A percentile compares a stretch with the other conserved stretches of the same genome.
Conservation (phyloP, 2,329 filamentous ascomycete genomes). For the Arthrobotrys sinensis region DNA sequence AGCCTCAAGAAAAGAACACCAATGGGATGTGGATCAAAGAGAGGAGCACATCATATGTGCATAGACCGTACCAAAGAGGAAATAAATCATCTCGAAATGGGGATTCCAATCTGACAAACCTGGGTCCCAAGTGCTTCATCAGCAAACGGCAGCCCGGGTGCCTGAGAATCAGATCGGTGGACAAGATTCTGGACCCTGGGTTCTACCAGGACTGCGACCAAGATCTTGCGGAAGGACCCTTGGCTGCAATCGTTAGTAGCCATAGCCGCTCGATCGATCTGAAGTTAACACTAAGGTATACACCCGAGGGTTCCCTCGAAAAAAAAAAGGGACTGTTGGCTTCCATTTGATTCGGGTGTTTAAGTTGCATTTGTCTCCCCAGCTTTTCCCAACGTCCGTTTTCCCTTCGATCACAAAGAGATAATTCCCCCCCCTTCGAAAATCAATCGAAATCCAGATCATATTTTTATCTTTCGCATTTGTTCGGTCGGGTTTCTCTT, state of each 20-base stretch:
- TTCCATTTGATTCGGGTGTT: conserved; percentile 27
- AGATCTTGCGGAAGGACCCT: conserved; percentile 3
- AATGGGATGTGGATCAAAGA: conserved; percentile 19
- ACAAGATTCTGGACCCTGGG: conserved; percentile 22
- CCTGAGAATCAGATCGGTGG: background rate
- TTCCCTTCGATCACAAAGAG: conserved; percentile 10
- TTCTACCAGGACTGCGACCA: conserved; percentile 4
- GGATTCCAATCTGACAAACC: conserved; percentile 15
- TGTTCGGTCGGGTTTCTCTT: conserved; percentile 46
- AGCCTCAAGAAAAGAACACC: background rate
- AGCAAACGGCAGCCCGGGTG: conserved; percentile 1
- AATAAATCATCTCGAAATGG: conserved; percentile 17
- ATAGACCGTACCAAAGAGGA: background rate
- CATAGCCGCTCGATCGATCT: conserved; percentile 32
- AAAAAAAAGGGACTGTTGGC: conserved; percentile 17
- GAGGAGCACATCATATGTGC: conserved; percentile 7
- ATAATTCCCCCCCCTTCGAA: no score
- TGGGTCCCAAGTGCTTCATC: conserved; percentile 9
- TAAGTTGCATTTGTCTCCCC: conserved; percentile 32
- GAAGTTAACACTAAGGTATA: background rate
- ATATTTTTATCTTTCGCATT: conserved; percentile 31
- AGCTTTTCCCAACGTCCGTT: conserved; percentile 15
- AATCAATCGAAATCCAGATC: background rate
- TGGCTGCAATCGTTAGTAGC: conserved; percentile 14
- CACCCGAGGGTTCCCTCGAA: conserved; percentile 1